A percentile compares a stretch with the other conserved stretches of the same genome.
These are phyloP conservation scores for Chlorella sp. DNA, from an alignment of 139 green algal species.

Conservation along the genomic window DNA sequence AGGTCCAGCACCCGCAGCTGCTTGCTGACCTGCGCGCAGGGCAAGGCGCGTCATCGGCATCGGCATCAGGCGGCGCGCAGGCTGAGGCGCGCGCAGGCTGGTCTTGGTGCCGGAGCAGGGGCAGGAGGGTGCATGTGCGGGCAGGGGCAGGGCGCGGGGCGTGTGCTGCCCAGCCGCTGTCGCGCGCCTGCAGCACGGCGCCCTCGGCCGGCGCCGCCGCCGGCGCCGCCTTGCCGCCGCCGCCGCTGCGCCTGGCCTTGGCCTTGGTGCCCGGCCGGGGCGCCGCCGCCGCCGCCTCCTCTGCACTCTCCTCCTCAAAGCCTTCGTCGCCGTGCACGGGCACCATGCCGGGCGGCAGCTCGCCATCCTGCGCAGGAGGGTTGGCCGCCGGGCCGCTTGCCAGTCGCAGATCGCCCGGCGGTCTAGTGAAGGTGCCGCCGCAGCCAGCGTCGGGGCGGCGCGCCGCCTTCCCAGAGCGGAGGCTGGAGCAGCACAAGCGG, in stretches of 20 bases:
- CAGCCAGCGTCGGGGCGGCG: no score
- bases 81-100: no score
- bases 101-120: no score
- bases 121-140: no score
- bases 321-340: slow-evolving; percentile 58
- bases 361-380: slow-evolving; percentile 42
- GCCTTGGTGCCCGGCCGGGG: neutral
- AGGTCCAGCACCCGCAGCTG: slow-evolving; percentile 47
- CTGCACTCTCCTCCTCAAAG: neutral
- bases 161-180: neutral
- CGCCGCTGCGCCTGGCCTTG: neutral
- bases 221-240: neutral
- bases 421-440: no score
- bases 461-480: no score
- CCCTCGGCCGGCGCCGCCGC: neutral
- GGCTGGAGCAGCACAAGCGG: no score
- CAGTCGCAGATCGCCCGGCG: no score
- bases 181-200: no score
- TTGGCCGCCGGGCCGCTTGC: no score
- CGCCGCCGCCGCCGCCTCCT: slow-evolving; percentile 10
- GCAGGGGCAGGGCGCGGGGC: neutral
- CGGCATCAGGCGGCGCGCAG: no score
- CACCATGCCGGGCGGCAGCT: slow-evolving; percentile 63
- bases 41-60: no score
- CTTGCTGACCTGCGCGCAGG: neutral